Conservation (phyloP, 2,329 filamentous ascomycete genomes). For the Albophoma yamanashiensis region DNA sequence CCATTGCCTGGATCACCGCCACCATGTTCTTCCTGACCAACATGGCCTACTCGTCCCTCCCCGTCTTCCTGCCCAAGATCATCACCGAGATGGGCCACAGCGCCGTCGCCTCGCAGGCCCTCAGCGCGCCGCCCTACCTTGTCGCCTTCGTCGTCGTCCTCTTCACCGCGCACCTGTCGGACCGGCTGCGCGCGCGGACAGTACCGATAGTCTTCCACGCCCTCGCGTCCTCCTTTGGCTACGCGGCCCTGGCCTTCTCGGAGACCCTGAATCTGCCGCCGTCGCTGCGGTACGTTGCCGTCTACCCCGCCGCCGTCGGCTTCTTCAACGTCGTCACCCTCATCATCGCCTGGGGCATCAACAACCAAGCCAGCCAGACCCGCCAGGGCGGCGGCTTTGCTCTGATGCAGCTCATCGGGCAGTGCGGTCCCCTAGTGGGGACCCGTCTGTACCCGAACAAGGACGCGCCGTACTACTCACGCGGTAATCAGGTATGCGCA, state of each 20-base stretch:
- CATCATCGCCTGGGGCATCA: slow-evolving; percentile 80
- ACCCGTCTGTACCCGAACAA: slow-evolving; percentile 52
- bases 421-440: slow-evolving; percentile 65
- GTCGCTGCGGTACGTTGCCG: slow-evolving; percentile 55
- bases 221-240: slow-evolving; percentile 51
- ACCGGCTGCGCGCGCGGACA: slow-evolving; percentile 51
- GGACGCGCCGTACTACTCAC: slow-evolving; percentile 51
- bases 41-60: slow-evolving; percentile 78
- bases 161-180: slow-evolving; percentile 60
- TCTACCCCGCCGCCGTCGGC: slow-evolving; percentile 69
- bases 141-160: slow-evolving; percentile 64
- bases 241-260: slow-evolving; percentile 49
- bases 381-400: slow-evolving; percentile 69
- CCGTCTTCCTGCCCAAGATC: slow-evolving; percentile 79
- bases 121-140: slow-evolving; percentile 74
- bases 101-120: slow-evolving; percentile 57
- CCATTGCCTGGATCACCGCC: slow-evolving; percentile 55
- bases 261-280: slow-evolving; percentile 31
- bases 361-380: slow-evolving; percentile 64
- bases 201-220: slow-evolving; percentile 60
- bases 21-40: slow-evolving; percentile 82
- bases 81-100: slow-evolving; percentile 67
- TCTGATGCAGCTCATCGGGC: slow-evolving; percentile 70
- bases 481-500: slow-evolving; percentile 53
- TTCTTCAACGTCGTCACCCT: slow-evolving; percentile 80